phyloP scores from a whole-genome alignment of 352 stramenopile species.

The Blastocystis sp. region DNA sequence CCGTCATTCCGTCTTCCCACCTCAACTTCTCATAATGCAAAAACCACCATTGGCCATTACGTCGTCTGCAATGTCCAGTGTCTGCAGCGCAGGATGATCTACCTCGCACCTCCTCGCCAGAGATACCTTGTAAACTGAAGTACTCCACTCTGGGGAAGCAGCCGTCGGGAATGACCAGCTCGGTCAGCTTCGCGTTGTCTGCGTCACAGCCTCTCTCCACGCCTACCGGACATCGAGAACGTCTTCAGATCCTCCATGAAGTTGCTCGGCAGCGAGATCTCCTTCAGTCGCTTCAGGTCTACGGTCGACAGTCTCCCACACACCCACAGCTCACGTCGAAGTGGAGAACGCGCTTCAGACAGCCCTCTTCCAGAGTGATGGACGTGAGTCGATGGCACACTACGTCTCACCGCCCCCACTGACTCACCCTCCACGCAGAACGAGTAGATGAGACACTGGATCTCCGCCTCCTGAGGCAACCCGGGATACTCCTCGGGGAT shows the following conservation, averaged over 20 bases:
- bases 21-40: constrained; percentile 27
- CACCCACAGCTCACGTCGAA: background rate
- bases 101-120: background rate
- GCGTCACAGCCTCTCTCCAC: background rate
- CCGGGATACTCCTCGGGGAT: constrained; percentile 53
- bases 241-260: constrained; percentile 13
- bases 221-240: background rate
- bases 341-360: background rate
- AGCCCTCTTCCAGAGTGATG: background rate
- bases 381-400: background rate
- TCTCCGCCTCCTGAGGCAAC: constrained; percentile 43
- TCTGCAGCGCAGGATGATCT: constrained; percentile 32
- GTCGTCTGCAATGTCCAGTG: constrained; percentile 6
- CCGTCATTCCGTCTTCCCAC: background rate
- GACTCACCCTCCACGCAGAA: constrained; percentile 13
- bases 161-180: constrained; percentile 16
- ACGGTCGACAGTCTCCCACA: background rate
- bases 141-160: constrained; percentile 48
- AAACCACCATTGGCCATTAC: constrained; percentile 53
- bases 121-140: background rate
- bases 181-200: constrained; percentile 48
- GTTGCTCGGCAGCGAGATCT: background rate
- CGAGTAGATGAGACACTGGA: constrained; percentile 4
- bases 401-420: background rate
- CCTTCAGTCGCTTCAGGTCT: constrained; percentile 52